Base-by-base conservation (phyloP, 345 rosid genomes). In the Gossypium raimondii region DNA sequence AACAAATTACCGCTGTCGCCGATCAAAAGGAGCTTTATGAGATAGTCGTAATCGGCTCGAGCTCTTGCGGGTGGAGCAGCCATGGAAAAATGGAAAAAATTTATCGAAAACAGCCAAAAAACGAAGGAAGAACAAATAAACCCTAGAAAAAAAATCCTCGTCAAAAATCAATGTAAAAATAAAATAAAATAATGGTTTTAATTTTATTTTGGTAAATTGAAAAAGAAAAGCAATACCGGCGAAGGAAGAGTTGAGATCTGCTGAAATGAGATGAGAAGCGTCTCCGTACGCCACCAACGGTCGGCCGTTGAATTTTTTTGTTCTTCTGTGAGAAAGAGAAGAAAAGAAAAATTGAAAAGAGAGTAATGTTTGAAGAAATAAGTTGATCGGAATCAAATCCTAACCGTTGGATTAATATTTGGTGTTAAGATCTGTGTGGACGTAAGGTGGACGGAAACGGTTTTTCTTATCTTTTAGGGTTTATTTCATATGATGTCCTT, bases 21-120 rank as follows among this genome's bases (percentile, higher is more conserved):
- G 82, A 90, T 90, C 75, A 88, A 77, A 29, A 90, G 89, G 61
- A 90, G 92, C 83, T 90, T 90, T 57, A 87, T 83, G 79, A 90
- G 94, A 62, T 82, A 90, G 79, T 90, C 92, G 75, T 90, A 88
- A 85, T 88, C 94, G 47, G 94, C 94, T 67, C 94, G 87, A 76
- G 91, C 90, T 77, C 94, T 85, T 67, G 91, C 86, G 63, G 94
- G 94, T 78, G 94, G 94, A 81, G 92, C 91, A 77, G 85, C 86
- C 89, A 88, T 87, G 11, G 81, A 72, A 79, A 72, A 79, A 65
- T n/a, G 57, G 67, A 55, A 79, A 18, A 48, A 60, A 61, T 17
- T 48, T 50, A 45, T 34, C 27, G 44, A 61, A 62, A 64, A 29
- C 14, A 24, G 41, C 75, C 45, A 47, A 45, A 44, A 55, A 56